Evolutionary conservation across 2,329 filamentous ascomycete species (phyloP), one percentile per base, ranked within the genome.

Genomic region (Lasiodiplodia citricola): DNA sequence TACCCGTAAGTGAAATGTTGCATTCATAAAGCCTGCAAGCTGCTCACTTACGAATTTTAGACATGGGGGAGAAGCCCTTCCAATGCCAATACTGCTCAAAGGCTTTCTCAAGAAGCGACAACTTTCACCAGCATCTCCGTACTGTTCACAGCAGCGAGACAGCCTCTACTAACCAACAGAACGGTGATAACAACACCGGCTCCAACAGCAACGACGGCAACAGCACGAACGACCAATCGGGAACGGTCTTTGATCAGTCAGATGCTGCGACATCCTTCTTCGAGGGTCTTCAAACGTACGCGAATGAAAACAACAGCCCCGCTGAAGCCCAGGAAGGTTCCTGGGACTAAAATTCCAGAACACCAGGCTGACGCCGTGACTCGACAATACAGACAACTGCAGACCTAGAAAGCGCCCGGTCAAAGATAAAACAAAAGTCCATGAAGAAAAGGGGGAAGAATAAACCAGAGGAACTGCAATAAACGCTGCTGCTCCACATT

Each of bases 51-150:
- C 55, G 8, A 13, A 13, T 14, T 35, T 7, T 16, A 67, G 65
- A 67, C 38, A 67, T 67, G 65, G 65, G 65, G 10, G 65, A 67
- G n/a, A 57, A 58, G 21, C 65, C 65, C 13, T 58, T 58, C 28
- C 55, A 67, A 23, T 67, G 65, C 55, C 56, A 57, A 16, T 37
- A 60, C 37, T 67, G 65, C 55, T 67, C 65, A 11, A 67, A 67
- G 21, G 65, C 65, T 16, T 67, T 67, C 41, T 67, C 65, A 3
- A 67, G 65, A n/a, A 67, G 65, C 41, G 65, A 67, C 25, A 67
- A 67, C n/a, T 58, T 67, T 21, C 65, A 58, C 16, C 65, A 67
- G 31, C 65, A 67, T 23, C 35, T 58, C 37, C 54, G 65, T 16
- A 67, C 65, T 16, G 65, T 67, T n/a, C 65, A 67, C 37, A 64